phyloP scores from a whole-genome alignment of 306 rosid species.

The Delonix regia region DNA sequence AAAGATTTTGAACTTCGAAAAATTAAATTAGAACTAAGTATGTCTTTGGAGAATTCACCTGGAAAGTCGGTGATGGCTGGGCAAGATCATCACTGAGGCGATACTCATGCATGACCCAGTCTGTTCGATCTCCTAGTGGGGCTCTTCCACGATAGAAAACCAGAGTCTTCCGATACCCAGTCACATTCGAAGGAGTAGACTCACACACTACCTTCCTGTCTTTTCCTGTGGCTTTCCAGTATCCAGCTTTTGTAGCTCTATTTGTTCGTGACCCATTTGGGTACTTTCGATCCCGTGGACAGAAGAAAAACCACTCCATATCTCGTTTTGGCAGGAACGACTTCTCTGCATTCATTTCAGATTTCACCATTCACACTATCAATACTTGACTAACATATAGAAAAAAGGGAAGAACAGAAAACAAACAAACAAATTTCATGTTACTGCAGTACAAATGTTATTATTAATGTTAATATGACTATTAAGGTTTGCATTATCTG shows the following conservation, averaged over 20 bases:
- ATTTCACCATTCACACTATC: not conserved
- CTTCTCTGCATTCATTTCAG: slow-evolving; percentile 56
- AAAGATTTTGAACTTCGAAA: too few species aligned
- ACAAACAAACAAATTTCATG: too few species aligned
- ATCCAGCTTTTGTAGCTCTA: slow-evolving; percentile 90
- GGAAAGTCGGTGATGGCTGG: slow-evolving; percentile 56
- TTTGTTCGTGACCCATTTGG: slow-evolving; percentile 91
- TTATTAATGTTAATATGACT: too few species aligned
- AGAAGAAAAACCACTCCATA: slow-evolving; percentile 94
- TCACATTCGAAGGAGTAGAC: slow-evolving; percentile 47
- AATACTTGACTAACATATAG: too few species aligned
- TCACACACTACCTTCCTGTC: slow-evolving; percentile 71
- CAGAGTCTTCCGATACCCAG: slow-evolving; percentile 76
- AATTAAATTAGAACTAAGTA: too few species aligned
- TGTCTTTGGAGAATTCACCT: slow-evolving; percentile 40
- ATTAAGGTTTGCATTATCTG: too few species aligned
- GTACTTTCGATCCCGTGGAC: slow-evolving; percentile 87
- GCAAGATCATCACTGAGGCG: slow-evolving; percentile 63
- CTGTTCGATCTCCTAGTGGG: slow-evolving; percentile 81
- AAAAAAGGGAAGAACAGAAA: too few species aligned
- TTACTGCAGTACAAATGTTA: too few species aligned
- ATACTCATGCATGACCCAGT: slow-evolving; percentile 96
- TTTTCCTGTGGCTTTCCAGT: slow-evolving; percentile 98
- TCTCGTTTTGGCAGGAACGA: slow-evolving; percentile 82
- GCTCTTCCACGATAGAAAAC: slow-evolving; percentile 94